Evolutionary conservation across 2,329 filamentous ascomycete genomes (phyloP).

Genomic region (Emmonsiellopsis sp.): DNA sequence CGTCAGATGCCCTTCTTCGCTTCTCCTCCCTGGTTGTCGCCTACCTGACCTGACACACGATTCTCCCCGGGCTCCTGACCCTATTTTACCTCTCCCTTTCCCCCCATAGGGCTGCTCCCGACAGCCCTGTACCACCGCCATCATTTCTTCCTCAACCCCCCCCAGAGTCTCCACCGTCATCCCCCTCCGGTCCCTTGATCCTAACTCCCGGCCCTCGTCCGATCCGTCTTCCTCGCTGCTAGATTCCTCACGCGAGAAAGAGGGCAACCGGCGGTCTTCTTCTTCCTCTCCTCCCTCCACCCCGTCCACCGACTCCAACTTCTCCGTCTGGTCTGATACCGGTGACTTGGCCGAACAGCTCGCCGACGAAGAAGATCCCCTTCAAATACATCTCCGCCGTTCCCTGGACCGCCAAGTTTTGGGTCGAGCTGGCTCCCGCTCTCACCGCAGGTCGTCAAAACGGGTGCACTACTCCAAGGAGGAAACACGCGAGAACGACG

Average conservation of each 20-base stretch:
- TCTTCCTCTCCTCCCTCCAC: slow-evolving; percentile 33
- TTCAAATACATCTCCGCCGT: slow-evolving; percentile 60
- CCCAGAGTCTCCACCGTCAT: slow-evolving; percentile 66
- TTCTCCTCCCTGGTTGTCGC: background rate
- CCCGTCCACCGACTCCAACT: slow-evolving; percentile 51
- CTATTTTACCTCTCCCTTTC: background rate
- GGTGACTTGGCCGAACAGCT: slow-evolving; percentile 91
- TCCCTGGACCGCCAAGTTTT: slow-evolving; percentile 56
- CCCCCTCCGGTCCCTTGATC: slow-evolving; percentile 64
- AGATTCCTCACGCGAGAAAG: slow-evolving; percentile 39
- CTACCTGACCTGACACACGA: background rate
- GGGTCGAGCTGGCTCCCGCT: slow-evolving; percentile 27
- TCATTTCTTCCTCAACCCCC: slow-evolving; percentile 68
- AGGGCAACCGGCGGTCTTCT: slow-evolving; percentile 46
- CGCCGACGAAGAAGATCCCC: slow-evolving; percentile 71
- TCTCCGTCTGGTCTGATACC: slow-evolving; percentile 85
- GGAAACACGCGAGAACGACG: slow-evolving; percentile 29
- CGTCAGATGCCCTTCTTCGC: background rate
- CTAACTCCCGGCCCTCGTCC: slow-evolving; percentile 26
- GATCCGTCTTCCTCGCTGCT: slow-evolving; percentile 27
- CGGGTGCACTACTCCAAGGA: slow-evolving; percentile 60
- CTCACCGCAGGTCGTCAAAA: slow-evolving; percentile 43
- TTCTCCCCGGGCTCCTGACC: background rate
- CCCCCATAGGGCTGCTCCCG: slow-evolving; percentile 55
- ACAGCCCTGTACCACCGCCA: slow-evolving; percentile 68